These are phyloP conservation scores for Solanum tarijense DNA, from an alignment of 257 asterid genomes.

Conservation along the genomic window DNA sequence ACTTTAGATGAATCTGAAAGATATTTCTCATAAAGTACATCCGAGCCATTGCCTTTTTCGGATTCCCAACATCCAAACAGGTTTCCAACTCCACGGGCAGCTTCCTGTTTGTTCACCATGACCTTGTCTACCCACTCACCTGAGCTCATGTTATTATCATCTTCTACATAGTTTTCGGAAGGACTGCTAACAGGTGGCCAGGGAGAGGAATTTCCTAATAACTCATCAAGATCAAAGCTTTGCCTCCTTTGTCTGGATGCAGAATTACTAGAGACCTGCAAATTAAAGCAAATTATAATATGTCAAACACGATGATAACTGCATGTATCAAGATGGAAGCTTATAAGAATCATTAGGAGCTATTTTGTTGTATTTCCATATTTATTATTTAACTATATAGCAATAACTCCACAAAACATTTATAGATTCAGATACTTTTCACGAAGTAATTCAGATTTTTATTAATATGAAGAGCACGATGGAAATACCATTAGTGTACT, in stretches of 20 bases:
- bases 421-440: background rate
- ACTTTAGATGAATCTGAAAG: slow-evolving; percentile 37
- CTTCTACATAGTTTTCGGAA: slow-evolving; percentile 36
- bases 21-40: slow-evolving; percentile 37
- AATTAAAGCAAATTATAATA: background rate
- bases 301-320: background rate
- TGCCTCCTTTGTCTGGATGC: slow-evolving; percentile 47
- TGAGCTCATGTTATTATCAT: slow-evolving; percentile 52
- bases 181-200: slow-evolving; percentile 76
- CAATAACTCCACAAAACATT: background rate
- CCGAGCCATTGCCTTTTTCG: slow-evolving; percentile 30
- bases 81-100: slow-evolving; percentile 18
- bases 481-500: background rate
- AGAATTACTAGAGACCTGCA: slow-evolving; percentile 45
- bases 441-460: background rate
- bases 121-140: slow-evolving; percentile 97
- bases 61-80: slow-evolving; percentile 36
- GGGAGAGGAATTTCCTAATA: slow-evolving; percentile 61
- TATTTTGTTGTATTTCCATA: background rate
- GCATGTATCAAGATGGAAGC: background rate
- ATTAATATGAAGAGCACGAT: background rate
- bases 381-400: background rate
- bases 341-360: background rate
- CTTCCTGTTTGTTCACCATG: slow-evolving; percentile 89
- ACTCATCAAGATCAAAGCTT: slow-evolving; percentile 67